Percentiles rank a stretch among this genome's conserved stretches.
These are phyloP conservation scores for Priceomyces haplophilus DNA, from an alignment of 805 yeast genomes.

Conservation along the genomic window DNA sequence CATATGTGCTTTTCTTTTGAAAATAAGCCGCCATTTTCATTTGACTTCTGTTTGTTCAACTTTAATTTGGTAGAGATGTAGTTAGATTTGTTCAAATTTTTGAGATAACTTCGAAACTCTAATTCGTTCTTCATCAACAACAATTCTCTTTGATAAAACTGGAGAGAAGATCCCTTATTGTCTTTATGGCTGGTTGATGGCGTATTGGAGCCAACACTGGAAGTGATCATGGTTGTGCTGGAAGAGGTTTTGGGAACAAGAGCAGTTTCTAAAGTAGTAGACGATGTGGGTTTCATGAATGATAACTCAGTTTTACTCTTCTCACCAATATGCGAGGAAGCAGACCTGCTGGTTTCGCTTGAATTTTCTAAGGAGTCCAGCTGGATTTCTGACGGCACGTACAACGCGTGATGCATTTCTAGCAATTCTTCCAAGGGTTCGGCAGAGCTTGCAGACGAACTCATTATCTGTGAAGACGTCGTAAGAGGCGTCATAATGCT, in stretches of 20 bases:
- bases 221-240: background rate
- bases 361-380: background rate
- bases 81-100: constrained; percentile 40
- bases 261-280: constrained; percentile 23
- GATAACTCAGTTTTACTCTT: constrained; percentile 13
- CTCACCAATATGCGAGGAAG: constrained; percentile 10
- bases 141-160: constrained; percentile 57
- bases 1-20: background rate
- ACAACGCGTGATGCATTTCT: constrained; percentile 33
- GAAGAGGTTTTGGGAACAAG: constrained; percentile 14
- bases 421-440: constrained; percentile 25
- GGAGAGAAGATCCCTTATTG: constrained; percentile 24
- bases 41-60: constrained; percentile 8
- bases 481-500: background rate
- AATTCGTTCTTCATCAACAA: constrained; percentile 56
- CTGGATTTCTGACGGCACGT: constrained; percentile 12
- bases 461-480: background rate
- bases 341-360: constrained; percentile 1
- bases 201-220: background rate
- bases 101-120: constrained; percentile 55
- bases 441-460: background rate
- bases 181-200: background rate
- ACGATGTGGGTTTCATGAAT: constrained; percentile 13
- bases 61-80: constrained; percentile 17
- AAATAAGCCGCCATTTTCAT: background rate